phyloP scores from a whole-genome alignment of 148 eudicot genomes.

The Heliamphora exappendiculata region DNA sequence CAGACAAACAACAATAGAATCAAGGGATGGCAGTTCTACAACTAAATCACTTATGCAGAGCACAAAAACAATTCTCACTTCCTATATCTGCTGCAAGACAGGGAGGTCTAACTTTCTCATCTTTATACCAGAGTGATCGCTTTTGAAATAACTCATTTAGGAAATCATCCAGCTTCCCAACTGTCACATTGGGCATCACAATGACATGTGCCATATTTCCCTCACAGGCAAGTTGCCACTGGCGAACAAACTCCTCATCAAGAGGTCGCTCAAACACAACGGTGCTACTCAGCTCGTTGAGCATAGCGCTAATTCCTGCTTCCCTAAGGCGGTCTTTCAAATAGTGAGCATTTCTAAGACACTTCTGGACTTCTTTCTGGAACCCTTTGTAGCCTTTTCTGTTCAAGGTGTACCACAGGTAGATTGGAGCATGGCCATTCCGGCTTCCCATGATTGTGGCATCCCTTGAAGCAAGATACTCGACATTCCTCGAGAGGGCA shows the following conservation, averaged over 20 bases:
- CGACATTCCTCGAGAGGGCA: slow-evolving; percentile 48
- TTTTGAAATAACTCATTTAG: slow-evolving; percentile 40
- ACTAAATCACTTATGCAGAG: slow-evolving; percentile 36
- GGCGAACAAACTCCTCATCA: slow-evolving; percentile 54
- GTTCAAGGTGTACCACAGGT: slow-evolving; percentile 63
- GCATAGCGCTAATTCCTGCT: slow-evolving; percentile 62
- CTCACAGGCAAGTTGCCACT: slow-evolving; percentile 70
- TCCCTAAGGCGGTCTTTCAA: slow-evolving; percentile 48
- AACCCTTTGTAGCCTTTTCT: slow-evolving; percentile 60
- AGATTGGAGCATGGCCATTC: slow-evolving; percentile 68
- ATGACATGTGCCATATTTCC: slow-evolving; percentile 57
- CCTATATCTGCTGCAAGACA: slow-evolving; percentile 57
- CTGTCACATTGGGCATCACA: slow-evolving; percentile 62
- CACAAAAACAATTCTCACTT: slow-evolving; percentile 40
- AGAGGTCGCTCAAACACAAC: slow-evolving; percentile 66
- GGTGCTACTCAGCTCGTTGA: slow-evolving; percentile 64
- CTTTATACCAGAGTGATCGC: slow-evolving; percentile 50
- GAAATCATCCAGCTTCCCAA: slow-evolving; percentile 46
- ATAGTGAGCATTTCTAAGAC: slow-evolving; percentile 63
- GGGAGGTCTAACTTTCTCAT: slow-evolving; percentile 35
- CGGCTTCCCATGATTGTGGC: slow-evolving; percentile 76
- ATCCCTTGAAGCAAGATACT: slow-evolving; percentile 61
- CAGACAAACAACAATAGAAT: background rate
- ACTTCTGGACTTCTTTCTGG: slow-evolving; percentile 62
- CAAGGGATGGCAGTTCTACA: background rate